Base-by-base conservation (phyloP, 2,329 filamentous ascomycete genomes). In the Diatrype stigma region DNA sequence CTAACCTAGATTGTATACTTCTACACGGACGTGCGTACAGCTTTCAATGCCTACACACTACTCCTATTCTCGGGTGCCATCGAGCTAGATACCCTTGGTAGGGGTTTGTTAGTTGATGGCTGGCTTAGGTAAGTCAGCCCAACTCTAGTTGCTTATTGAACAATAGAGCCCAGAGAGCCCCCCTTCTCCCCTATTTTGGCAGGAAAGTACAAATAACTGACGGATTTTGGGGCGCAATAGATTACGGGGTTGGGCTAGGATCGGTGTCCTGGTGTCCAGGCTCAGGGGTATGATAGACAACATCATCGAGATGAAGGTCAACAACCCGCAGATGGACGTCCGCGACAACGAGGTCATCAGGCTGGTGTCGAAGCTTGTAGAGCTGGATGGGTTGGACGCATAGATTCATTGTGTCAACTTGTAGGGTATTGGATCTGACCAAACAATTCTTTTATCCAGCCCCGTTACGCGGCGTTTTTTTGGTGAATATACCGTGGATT, bases 231-330 rank as follows among this genome's bases (percentile, higher is more conserved):
- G n/a, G n/a, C 7, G 4, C 32, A 11, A 42, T 14, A 68, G 64
- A 34, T 73, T 99, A 30, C 80, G 90, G 22, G 94, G 94, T 1
- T 99, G 94, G 94, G 93, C 94, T 1, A 82, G 94, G 45, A 94
- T 99, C 56, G 94, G 93, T 28, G 93, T 97, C 12, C 70, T 99
- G 59, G 87, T 96, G 2, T 89, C 87, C 44, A 78, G 93, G 55
- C 70, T 99, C 58, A 80, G 94, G 56, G 84, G 85, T 51, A 89
- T 97, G 85, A 78, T 99, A 49, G 94, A 99, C 72, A 83, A 86
- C 57, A 77, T 95, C 54, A 81, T 99, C 62, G 87, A 87, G 51
- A 77, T 80, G 57, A 91, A 91, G 70, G 84, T 96, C 46, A 89
- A 92, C 66, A 84, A 89, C 56, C 89, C 89, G 0, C 78, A 77